Base-by-base conservation (phyloP, 805 yeast genomes). In the Metschnikowia baotianmanensis region DNA sequence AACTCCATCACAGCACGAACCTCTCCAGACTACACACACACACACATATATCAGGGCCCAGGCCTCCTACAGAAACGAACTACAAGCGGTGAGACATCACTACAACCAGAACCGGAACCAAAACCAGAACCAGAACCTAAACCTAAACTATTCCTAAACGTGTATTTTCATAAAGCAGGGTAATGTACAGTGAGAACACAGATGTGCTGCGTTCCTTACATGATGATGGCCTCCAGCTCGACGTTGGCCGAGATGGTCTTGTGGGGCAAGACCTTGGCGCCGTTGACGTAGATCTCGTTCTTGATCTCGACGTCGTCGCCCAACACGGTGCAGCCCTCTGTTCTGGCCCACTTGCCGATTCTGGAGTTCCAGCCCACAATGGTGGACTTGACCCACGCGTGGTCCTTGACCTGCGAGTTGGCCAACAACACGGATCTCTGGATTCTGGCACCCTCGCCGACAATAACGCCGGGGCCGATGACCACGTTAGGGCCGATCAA, bases 301-400 rank as follows among this genome's bases (percentile, higher is more conserved):
- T 91, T 88, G 66, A 93, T 88, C 67, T 90, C 95, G 53, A 93
- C 99, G 57, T 93, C 99, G 69, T 93, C 99, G 75, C 99, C 99
- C 61, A 93, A 80, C 46, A 93, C 99, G 50, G 97, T 86, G 59
- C 82, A 86, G 76, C 96, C 96, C 73, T 93, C 98, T 52, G 93
- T 80, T 78, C 99, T 88, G 52, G 97, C 96, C 99, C 99, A 93
- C 72, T 81, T 83, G 69, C 99, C 99, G 60, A 93, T 91, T 58
- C 87, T 86, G 50, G 96, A 90, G 79, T 89, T 83, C 99, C 99
- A 93, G 60, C 99, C 99, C 55, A 93, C 96, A 69, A 93, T 93
- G 60, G 99, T 86, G 60, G 93, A 86, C 71, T 90, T 90, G 61
- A 93, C 93, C 84, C 93, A 86, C 57, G 99, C 96, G 72, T 93